These are phyloP conservation scores for Fabrea salina DNA, from an alignment of 169 alveolate species.

Conservation along the genomic window DNA sequence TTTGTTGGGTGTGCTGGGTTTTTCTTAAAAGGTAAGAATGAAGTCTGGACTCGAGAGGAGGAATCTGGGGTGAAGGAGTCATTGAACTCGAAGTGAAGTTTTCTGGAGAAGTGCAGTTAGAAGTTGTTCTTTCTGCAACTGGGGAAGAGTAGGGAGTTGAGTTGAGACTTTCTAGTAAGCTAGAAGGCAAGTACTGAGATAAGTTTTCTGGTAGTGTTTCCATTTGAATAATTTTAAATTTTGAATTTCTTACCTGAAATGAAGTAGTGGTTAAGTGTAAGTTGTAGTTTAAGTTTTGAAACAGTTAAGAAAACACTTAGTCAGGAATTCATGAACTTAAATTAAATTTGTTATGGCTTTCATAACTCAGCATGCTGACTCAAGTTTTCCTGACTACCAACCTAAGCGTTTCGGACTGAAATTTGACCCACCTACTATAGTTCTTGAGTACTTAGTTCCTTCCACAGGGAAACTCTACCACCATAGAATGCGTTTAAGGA, in stretches of 20 bases:
- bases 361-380: conserved; percentile 26
- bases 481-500: conserved; percentile 68
- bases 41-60: not conserved
- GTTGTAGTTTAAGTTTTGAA: no score
- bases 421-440: conserved; percentile 71
- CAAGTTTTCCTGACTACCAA: conserved; percentile 55
- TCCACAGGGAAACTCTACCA: conserved; percentile 77
- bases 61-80: not conserved
- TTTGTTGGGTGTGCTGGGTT: no score
- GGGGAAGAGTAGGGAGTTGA: no score
- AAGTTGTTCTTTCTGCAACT: no score
- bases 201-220: no score
- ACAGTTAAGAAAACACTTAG: no score
- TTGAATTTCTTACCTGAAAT: no score
- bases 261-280: no score
- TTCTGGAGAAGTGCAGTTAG: not conserved
- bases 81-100: not conserved
- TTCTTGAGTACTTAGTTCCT: conserved; percentile 69
- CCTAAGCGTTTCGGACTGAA: conserved; percentile 78
- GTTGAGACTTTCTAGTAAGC: no score
- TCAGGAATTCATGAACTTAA: no score
- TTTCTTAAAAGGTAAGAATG: not conserved
- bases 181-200: no score
- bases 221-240: no score
- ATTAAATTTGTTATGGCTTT: conserved; percentile 31